A percentile compares a stretch with the other conserved stretches of the same genome.
Conservation (phyloP, 148 eudicot genomes). For the Rhododendron williamsianum region DNA sequence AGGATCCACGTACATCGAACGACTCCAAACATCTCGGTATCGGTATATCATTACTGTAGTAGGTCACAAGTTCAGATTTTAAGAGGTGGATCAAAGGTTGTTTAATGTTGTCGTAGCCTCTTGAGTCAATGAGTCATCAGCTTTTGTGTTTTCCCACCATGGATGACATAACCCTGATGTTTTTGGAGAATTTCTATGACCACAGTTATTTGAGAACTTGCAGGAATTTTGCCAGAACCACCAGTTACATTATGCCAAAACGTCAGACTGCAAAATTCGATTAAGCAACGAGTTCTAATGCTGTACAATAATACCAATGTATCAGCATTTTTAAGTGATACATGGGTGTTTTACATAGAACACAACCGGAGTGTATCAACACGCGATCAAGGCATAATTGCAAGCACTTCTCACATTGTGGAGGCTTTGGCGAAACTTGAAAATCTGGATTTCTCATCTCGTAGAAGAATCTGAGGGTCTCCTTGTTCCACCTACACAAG, state of each 20-base stretch:
- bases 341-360: background rate
- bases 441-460: slow-evolving; percentile 45
- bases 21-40: background rate
- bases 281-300: background rate
- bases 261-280: background rate
- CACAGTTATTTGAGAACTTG: background rate
- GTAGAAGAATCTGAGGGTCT: slow-evolving; percentile 63
- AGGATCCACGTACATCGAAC: background rate
- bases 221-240: background rate
- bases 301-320: background rate
- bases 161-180: background rate
- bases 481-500: slow-evolving; percentile 76
- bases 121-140: background rate
- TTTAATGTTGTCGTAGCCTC: background rate
- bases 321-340: background rate
- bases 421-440: slow-evolving; percentile 80
- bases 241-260: background rate
- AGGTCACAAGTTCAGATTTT: background rate
- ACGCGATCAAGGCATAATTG: background rate
- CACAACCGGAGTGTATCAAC: background rate
- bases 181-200: background rate
- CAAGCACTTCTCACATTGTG: slow-evolving; percentile 32
- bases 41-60: background rate
- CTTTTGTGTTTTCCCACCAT: background rate
- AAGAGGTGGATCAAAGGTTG: background rate